These are phyloP conservation scores for Fistulinella prunicolor DNA, from an alignment of 768 basidiomycete species.

Conservation along the genomic window DNA sequence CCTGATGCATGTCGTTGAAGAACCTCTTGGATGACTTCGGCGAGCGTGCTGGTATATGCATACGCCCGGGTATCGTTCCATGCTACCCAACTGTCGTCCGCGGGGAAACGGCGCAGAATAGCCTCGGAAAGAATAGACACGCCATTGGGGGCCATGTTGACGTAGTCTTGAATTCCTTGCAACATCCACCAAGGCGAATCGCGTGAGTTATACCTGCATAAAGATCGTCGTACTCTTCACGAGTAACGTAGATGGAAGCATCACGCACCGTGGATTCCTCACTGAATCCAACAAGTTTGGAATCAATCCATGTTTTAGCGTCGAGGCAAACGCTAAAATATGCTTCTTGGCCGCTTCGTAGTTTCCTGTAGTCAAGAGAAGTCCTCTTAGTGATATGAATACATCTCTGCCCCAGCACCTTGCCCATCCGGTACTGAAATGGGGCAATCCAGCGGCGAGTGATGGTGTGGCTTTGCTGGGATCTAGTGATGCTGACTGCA, in stretches of 20 bases:
- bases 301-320: constrained; percentile 92
- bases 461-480: constrained; percentile 69
- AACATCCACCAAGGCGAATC: constrained; percentile 99
- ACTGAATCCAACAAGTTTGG: constrained; percentile 94
- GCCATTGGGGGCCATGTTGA: constrained; percentile 79
- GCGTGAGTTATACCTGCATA: constrained; percentile 82
- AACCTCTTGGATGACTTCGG: constrained; percentile 96
- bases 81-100: constrained; percentile 88
- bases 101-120: constrained; percentile 92
- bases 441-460: constrained; percentile 92
- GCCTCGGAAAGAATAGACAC: constrained; percentile 71
- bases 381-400: constrained; percentile 89
- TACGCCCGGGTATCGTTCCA: constrained; percentile 90
- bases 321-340: constrained; percentile 90
- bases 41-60: constrained; percentile 73
- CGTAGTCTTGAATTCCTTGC: constrained; percentile 97
- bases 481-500: constrained; percentile 87
- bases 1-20: constrained; percentile 91
- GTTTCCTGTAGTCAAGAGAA: constrained; percentile 92
- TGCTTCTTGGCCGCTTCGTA: constrained; percentile 83
- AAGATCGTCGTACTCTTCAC: background rate
- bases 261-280: constrained; percentile 68
- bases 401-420: constrained; percentile 96
- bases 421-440: constrained; percentile 92
- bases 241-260: background rate